phyloP scores from a whole-genome alignment of 768 basidiomycete species.

The Roridomyces roridus region DNA sequence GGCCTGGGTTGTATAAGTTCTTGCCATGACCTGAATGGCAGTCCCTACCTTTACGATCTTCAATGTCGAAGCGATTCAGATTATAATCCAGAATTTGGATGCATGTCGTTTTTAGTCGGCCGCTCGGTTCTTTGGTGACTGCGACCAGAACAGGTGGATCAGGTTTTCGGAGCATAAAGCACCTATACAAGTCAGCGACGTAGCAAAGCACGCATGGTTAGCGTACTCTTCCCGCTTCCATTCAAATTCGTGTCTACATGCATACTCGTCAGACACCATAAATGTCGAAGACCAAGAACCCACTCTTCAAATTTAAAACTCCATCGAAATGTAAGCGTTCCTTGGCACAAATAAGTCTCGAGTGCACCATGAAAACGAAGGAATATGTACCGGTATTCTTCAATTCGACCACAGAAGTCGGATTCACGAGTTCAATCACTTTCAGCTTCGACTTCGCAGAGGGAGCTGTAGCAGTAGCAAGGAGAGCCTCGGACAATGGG shows the following conservation, averaged over 20 bases:
- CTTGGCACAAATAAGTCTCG: constrained; percentile 59
- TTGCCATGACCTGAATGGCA: not conserved
- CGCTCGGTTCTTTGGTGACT: constrained; percentile 76
- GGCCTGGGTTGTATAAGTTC: constrained; percentile 45
- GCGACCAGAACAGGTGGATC: constrained; percentile 88
- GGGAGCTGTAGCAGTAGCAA: constrained; percentile 71
- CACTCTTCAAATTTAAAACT: constrained; percentile 84
- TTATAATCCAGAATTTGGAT: constrained; percentile 89
- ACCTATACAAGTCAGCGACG: constrained; percentile 38
- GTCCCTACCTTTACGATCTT: constrained; percentile 64
- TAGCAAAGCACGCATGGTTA: too few relatives aligned
- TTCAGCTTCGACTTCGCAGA: constrained; percentile 73
- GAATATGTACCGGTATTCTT: constrained; percentile 61
- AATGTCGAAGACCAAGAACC: constrained; percentile 35
- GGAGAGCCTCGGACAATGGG: constrained; percentile 72
- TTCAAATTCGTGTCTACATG: constrained; percentile 76
- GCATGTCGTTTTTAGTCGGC: constrained; percentile 65
- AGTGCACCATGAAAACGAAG: not conserved
- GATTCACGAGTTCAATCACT: constrained; percentile 78
- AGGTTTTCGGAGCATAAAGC: constrained; percentile 60
- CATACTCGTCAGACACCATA: not conserved
- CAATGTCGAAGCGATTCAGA: constrained; percentile 81
- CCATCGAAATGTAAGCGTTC: constrained; percentile 79
- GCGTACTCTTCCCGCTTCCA: constrained; percentile 84
- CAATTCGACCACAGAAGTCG: constrained; percentile 70